Conservation (phyloP, 257 asterid species). For the Prunella vulgaris region DNA sequence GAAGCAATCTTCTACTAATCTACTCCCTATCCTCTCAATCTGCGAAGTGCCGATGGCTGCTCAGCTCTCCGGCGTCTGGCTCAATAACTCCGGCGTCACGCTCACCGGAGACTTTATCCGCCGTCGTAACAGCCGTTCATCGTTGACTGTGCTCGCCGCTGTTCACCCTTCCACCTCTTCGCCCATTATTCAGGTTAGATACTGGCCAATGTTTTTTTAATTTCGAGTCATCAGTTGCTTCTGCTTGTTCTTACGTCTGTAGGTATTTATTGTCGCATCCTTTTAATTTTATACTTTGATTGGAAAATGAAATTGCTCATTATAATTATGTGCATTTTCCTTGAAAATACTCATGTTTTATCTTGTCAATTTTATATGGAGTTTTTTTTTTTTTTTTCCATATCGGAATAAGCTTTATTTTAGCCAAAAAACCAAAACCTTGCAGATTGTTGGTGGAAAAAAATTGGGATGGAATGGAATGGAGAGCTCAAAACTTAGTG, state of each 20-base stretch:
- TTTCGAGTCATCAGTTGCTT: neutral
- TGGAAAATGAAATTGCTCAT: neutral
- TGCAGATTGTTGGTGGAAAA: constrained; percentile 77
- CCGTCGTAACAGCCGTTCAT: constrained; percentile 29
- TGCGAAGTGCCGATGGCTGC: constrained; percentile 33
- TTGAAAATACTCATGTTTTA: neutral
- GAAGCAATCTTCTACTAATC: neutral
- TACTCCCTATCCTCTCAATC: neutral
- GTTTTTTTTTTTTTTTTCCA: constrained; percentile 1
- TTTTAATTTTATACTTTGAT: neutral
- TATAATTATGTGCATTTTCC: neutral
- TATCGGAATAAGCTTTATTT: neutral
- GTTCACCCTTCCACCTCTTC: constrained; percentile 44
- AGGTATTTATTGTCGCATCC: neutral
- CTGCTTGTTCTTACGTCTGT: neutral
- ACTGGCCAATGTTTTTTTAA: neutral
- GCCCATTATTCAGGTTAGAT: constrained; percentile 60
- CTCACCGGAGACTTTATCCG: constrained; percentile 27
- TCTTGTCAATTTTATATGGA: neutral
- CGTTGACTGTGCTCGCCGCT: constrained; percentile 34
- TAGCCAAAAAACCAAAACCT: neutral
- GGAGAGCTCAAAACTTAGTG: constrained; percentile 36
- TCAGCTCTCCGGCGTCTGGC: constrained; percentile 50
- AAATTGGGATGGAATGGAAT: constrained; percentile 36
- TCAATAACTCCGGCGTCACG: constrained; percentile 33